Percentiles rank a stretch among this genome's conserved stretches.
These are phyloP conservation scores for Bipolaris gigantea DNA, from an alignment of 2,329 filamentous ascomycete genomes.

Conservation along the genomic window DNA sequence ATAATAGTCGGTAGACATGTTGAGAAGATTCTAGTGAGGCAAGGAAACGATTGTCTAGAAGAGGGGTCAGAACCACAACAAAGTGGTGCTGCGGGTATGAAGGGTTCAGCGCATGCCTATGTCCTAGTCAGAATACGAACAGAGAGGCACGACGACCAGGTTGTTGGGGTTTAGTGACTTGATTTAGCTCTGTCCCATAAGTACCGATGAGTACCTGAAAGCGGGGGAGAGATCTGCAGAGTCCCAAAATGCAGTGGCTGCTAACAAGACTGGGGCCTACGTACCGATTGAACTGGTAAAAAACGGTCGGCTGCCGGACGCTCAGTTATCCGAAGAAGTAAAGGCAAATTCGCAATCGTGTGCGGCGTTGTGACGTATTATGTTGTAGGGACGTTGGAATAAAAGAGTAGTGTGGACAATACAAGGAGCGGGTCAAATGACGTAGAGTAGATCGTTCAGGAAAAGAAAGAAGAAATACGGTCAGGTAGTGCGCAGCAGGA, in stretches of 20 bases:
- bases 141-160: not conserved
- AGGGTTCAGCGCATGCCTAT: constrained; percentile 36
- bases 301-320: not conserved
- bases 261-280: not conserved
- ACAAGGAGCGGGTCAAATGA: constrained; percentile 17
- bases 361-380: constrained; percentile 4
- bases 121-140: constrained; percentile 9
- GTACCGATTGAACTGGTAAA: constrained; percentile 10
- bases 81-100: constrained; percentile 29
- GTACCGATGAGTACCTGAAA: not conserved
- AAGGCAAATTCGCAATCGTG: not conserved
- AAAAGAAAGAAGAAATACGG: constrained; percentile 11
- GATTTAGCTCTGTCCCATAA: too few relatives aligned
- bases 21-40: constrained; percentile 3
- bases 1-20: constrained; percentile 51
- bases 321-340: not conserved
- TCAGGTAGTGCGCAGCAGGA: constrained; percentile 12
- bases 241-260: not conserved
- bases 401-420: constrained; percentile 2
- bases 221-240: not conserved
- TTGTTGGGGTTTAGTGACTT: too few relatives aligned
- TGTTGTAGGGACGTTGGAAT: not conserved
- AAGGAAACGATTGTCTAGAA: not conserved
- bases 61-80: constrained; percentile 28
- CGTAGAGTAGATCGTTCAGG: constrained; percentile 15